Percentiles rank a stretch among this genome's conserved stretches.
Conservation (phyloP, 352 stramenopile species). For the Phytophthora colocasiae region DNA sequence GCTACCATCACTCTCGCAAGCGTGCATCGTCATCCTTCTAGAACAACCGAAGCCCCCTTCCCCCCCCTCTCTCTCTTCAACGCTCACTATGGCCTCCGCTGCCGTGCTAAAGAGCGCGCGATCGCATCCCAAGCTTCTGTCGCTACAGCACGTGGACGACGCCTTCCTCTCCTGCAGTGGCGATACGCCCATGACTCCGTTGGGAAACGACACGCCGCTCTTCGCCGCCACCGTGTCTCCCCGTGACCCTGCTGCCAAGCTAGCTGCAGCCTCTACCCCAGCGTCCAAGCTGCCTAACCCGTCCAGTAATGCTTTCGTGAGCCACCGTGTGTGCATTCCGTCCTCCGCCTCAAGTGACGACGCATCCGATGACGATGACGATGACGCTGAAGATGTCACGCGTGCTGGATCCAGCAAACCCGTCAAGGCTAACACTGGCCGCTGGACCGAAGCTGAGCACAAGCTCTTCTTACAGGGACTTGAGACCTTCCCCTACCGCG, state of each 20-base stretch:
- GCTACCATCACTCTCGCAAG: constrained; percentile 37
- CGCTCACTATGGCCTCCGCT: constrained; percentile 48
- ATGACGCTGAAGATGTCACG: constrained; percentile 32
- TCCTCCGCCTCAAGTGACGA: constrained; percentile 39
- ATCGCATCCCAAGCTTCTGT: constrained; percentile 56
- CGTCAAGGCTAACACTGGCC: constrained; percentile 80
- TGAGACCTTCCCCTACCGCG: constrained; percentile 85
- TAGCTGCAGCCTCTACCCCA: constrained; percentile 30
- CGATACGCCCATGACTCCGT: constrained; percentile 54
- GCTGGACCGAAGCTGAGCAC: constrained; percentile 89
- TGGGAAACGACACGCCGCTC: constrained; percentile 36
- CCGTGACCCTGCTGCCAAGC: constrained; percentile 59
- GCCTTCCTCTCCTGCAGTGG: constrained; percentile 37
- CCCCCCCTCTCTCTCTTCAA: constrained; percentile 19
- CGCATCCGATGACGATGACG: constrained; percentile 44
- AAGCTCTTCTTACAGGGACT: constrained; percentile 90
- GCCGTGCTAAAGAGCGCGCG: constrained; percentile 42
- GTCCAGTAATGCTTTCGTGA: constrained; percentile 20
- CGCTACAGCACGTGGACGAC: constrained; percentile 53
- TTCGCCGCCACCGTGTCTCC: constrained; percentile 55
- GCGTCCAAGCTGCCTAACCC: constrained; percentile 16
- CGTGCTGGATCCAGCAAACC: constrained; percentile 28
- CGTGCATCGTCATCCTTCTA: constrained; percentile 40
- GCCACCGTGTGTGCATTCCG: constrained; percentile 36
- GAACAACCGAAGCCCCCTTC: constrained; percentile 34